Conservation (phyloP, 2,329 filamentous ascomycete genomes). For the Talaromyces islandicus region DNA sequence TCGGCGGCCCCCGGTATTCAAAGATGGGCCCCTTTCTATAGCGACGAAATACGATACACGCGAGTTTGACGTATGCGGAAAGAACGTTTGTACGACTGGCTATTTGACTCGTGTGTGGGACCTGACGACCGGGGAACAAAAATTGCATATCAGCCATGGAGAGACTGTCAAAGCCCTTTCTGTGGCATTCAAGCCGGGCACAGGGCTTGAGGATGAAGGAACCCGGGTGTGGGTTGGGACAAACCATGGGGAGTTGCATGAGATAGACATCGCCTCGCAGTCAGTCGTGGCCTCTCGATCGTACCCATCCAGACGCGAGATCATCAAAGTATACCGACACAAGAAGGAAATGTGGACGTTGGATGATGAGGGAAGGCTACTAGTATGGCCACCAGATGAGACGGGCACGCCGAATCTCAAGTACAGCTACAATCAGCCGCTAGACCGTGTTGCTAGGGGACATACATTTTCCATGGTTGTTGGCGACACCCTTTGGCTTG, state of each 20-base stretch:
- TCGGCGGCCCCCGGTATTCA: slow-evolving; percentile 70
- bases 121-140: slow-evolving; percentile 69
- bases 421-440: slow-evolving; percentile 61
- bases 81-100: slow-evolving; percentile 79
- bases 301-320: slow-evolving; percentile 71
- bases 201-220: slow-evolving; percentile 73
- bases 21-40: slow-evolving; percentile 68
- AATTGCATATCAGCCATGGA: slow-evolving; percentile 75
- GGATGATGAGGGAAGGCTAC: slow-evolving; percentile 79
- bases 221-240: slow-evolving; percentile 83
- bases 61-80: slow-evolving; percentile 80
- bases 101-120: slow-evolving; percentile 86
- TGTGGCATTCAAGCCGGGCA: slow-evolving; percentile 77
- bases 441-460: slow-evolving; percentile 68
- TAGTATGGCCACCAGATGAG: slow-evolving; percentile 78
- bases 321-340: slow-evolving; percentile 80
- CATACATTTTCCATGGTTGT: slow-evolving; percentile 86
- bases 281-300: slow-evolving; percentile 62
- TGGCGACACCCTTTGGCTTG: slow-evolving; percentile 82
- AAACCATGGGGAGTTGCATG: slow-evolving; percentile 78
- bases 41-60: slow-evolving; percentile 80
- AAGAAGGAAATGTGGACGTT: slow-evolving; percentile 89
- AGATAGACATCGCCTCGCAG: slow-evolving; percentile 74
- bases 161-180: slow-evolving; percentile 79
- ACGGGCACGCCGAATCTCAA: slow-evolving; percentile 68